Percentiles rank a stretch among this genome's conserved stretches.
These are phyloP conservation scores for Cenchrus fungigraminus DNA, from an alignment of 176 grass and related monocot species.

Conservation along the genomic window DNA sequence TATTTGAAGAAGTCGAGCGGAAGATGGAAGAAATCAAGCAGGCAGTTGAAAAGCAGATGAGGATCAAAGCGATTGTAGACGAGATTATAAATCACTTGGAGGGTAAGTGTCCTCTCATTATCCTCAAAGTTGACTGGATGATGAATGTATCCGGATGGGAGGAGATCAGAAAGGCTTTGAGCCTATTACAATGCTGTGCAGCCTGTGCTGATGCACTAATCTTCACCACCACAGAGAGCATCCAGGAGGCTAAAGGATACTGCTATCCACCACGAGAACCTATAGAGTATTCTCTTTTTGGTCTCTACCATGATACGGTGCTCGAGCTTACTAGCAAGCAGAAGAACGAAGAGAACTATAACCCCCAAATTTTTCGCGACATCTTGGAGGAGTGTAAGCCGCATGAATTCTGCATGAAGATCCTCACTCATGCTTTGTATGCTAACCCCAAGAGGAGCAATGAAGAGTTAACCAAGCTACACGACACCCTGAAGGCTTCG, in stretches of 20 bases:
- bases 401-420: slow-evolving; percentile 33
- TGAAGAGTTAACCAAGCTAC: not conserved
- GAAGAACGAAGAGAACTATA: not conserved
- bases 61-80: not conserved
- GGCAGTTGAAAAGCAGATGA: not conserved
- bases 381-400: not conserved
- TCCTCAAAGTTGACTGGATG: not conserved
- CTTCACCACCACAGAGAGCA: not conserved
- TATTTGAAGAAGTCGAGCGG: no score
- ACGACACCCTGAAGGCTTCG: no score
- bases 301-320: not conserved
- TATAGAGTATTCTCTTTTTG: slow-evolving; percentile 23
- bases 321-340: not conserved
- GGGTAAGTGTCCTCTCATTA: not conserved
- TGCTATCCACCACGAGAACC: not conserved
- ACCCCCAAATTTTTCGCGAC: not conserved
- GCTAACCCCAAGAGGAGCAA: slow-evolving; percentile 27
- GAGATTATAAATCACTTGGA: not conserved
- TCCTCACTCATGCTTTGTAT: slow-evolving; percentile 1
- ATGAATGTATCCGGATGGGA: not conserved
- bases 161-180: not conserved
- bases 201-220: not conserved
- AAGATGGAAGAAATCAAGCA: not conserved
- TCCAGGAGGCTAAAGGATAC: not conserved
- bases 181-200: not conserved